Percentiles rank a stretch among this genome's conserved stretches.
phyloP scores from a whole-genome alignment of 805 yeast species.

The Kluyveromyces lactis region DNA sequence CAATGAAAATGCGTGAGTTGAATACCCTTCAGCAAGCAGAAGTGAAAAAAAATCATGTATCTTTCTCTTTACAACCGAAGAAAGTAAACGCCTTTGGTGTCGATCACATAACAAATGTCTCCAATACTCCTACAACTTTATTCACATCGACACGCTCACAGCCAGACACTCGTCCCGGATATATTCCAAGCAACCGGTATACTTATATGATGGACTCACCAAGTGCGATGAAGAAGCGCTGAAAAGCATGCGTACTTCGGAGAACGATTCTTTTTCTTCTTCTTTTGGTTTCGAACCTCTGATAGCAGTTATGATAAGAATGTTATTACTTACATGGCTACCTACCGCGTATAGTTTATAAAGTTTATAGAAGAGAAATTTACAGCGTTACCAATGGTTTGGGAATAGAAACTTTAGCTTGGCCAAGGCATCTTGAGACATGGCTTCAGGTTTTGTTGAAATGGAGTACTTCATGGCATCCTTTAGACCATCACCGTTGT shows the following conservation, averaged over 20 bases:
- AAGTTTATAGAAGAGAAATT: not conserved
- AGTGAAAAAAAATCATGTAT: conserved; percentile 7
- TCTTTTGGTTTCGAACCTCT: no score
- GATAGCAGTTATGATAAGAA: no score
- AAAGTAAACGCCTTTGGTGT: conserved; percentile 21
- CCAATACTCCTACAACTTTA: conserved; percentile 16
- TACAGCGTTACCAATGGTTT: conserved; percentile 87
- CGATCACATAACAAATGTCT: not conserved
- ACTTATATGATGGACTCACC: conserved; percentile 29
- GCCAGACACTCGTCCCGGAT: conserved; percentile 16
- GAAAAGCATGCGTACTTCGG: not conserved
- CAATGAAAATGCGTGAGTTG: conserved; percentile 6
- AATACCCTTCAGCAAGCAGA: not conserved
- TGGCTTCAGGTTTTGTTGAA: conserved; percentile 66
- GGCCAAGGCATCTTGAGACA: conserved; percentile 61
- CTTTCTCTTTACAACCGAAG: conserved; percentile 9
- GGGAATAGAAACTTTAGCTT: conserved; percentile 87
- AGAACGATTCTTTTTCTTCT: no score
- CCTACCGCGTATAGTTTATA: not conserved
- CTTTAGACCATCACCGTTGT: conserved; percentile 58
- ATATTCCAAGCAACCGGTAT: conserved; percentile 29
- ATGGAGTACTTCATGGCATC: conserved; percentile 79
- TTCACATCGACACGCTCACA: conserved; percentile 8
- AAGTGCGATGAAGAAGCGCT: conserved; percentile 19
- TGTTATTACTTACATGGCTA: no score